Base-by-base conservation (phyloP, 371 early-diverging fungal species). In the Syncephalastrum contaminatum region DNA sequence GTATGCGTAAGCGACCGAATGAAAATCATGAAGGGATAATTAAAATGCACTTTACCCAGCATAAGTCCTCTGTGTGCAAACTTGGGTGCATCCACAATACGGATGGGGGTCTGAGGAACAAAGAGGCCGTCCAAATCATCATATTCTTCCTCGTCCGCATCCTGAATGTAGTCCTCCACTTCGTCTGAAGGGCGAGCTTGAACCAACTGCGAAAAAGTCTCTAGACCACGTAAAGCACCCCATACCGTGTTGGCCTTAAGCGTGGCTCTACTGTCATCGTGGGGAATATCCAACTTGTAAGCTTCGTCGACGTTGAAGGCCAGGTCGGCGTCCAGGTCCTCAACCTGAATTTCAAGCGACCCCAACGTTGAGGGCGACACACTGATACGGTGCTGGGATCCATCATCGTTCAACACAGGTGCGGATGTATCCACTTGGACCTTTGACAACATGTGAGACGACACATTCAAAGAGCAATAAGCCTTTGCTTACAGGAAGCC, bases 191-290 rank as follows among this genome's bases (percentile, higher is more conserved):
- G 19, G 14, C 14, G 24, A 5, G 64, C 65, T 43, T 79, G 79
- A 46, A 90, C 61, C 41, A 92, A 56, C 60, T 92, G 92, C 21
- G 85, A 80, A 64, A 88, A 85, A 0, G 91, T 89, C 56, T 87
- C 89, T 3, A 92, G 68, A 13, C 82, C 93, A 39, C 85, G 88
- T 50, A 92, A 60, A 5, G 89, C 88, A 6, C 93, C 93, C 75
- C 83, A 92, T 27, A 87, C 70, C 3, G 88, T 88, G 44, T 80
- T 63, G 42, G 91, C 79, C 52, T 62, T 70, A 22, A 91, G 75
- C 15, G 62, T 63, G 1, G 82, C 87, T 18, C 39, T 50, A 13
- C 40, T 46, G 16, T 65, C 58, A n/a, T 67, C 64, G 1, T 70
- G 66, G 7, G 76, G 68, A 25, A 89, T 72, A 39, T 78, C 69